Base-by-base conservation (phyloP, 2,329 filamentous ascomycete genomes). In the Juglanconis sp. region DNA sequence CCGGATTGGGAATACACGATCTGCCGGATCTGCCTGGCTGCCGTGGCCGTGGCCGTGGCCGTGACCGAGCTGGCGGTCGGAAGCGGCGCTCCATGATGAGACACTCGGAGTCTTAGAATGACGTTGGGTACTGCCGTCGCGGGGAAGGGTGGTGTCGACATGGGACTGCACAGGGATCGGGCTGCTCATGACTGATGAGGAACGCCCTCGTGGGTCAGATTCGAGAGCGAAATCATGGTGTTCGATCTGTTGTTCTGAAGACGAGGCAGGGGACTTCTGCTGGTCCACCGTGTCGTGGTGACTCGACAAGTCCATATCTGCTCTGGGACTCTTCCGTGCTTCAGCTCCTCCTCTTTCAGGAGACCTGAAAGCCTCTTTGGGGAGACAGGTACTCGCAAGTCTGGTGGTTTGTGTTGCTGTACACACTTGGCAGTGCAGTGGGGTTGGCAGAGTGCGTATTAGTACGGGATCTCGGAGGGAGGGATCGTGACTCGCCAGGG, bases 1-100 rank as follows among this genome's bases (percentile, higher is more conserved):
- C 53, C 89, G 85, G 36, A 94, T 89, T n/a, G 90, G 90, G 59
- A 90, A 94, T 5, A 94, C 88, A 57, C 89, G 83, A 68, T 93
- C 81, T 36, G 72, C 71, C 34, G 70, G 68, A 53, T 77, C 74
- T 30, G 69, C 68, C 53, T 65, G 69, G 57, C 64, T 70, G 56
- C 66, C 65, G 51, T 24, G 24, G 24, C 24, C 24, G 17, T 24
- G 17, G 17, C 17, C 17, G 24, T 24, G 24, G 2, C 40, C 46
- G 46, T 74, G 66, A 13, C 71, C 70, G 4, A 70, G 67, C 56
- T 79, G 78, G 46, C 66, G 73, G 35, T 81, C 79, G 2, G 77
- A 79, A 42, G 69, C 67, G 8, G 69, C 65, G 59, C 77, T 79
- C 73, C 73, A 77, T 15, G 78, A 75, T 2, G 78, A 79, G 34